phyloP scores from a whole-genome alignment of 2,329 filamentous ascomycete species.

The Capronia americana region DNA sequence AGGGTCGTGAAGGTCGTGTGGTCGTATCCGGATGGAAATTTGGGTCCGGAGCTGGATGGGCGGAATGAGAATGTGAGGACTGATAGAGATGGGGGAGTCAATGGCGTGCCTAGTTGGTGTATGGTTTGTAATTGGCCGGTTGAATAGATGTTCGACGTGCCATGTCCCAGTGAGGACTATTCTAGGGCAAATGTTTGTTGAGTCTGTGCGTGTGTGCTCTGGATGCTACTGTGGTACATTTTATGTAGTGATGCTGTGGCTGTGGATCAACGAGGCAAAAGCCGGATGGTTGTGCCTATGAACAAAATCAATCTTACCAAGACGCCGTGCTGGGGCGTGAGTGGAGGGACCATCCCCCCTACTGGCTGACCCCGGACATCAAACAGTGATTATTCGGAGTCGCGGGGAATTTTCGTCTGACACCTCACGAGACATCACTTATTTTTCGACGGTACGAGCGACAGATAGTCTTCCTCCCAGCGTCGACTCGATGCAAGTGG shows the following conservation, averaged over 20 bases:
- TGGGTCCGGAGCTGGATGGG: neutral
- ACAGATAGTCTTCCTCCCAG: neutral
- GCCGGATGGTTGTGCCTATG: too few species aligned
- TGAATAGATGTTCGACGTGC: constrained; percentile 13
- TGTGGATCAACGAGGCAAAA: too few species aligned
- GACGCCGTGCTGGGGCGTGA: too few species aligned
- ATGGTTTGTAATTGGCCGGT: constrained; percentile 36
- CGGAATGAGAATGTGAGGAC: neutral
- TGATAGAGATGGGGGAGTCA: neutral
- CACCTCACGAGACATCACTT: neutral
- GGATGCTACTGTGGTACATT: too few species aligned
- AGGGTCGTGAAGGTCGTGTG: constrained; percentile 26
- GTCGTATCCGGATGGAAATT: constrained; percentile 6
- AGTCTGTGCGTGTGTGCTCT: too few species aligned
- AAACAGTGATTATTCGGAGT: neutral
- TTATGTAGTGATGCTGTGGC: too few species aligned
- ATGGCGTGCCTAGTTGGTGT: constrained; percentile 25
- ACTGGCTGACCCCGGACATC: constrained; percentile 1
- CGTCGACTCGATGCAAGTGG: neutral
- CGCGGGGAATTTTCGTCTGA: neutral
- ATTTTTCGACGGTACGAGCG: neutral
- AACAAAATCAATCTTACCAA: too few species aligned
- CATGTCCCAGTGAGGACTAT: too few species aligned
- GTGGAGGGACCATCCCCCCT: too few species aligned
- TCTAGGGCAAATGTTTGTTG: too few species aligned